Evolutionary conservation across 2,329 filamentous ascomycete species (phyloP), one percentile per base, ranked within the genome.

Genomic region (Apiospora saccharicola): DNA sequence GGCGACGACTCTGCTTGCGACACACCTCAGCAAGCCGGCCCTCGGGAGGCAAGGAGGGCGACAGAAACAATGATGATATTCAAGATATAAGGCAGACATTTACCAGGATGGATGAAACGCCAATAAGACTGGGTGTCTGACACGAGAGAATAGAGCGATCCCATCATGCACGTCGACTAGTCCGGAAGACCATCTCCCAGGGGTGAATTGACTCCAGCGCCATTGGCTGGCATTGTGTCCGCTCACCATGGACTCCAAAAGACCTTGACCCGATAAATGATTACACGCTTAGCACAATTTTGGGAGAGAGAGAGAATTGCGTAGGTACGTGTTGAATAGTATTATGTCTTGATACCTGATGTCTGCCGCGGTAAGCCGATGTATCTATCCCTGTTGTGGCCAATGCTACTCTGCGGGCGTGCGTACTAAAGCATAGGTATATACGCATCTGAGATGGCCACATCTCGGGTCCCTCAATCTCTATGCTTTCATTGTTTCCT

Each of bases 151-250:
- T 19, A 61, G 12, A 8, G 30, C 34, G 37, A 37, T 16, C n/a
- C 53, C 53, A 37, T 61, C 19, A 30, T 61, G 53, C 53, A 61
- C 30, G 30, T 61, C 30, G 53, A 61, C 53, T 37, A 61, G 26
- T n/a, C 16, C 53, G 53, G 53, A 37, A n/a, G 16, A 61, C 53
- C 14, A 37, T 16, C 53, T 61, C 30, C 30, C 22, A 30, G 53
- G 53, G 53, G 30, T 61, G 30, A 34, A 10, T 22, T 37, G 53
- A 8, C 53, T 37, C 53, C 16, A 6, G 19, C 16, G 30, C 53
- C 30, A 61, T 61, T 61, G 53, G 53, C 30, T 61, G 53, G 30
- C 4, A 10, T 7, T 34, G 30, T 16, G 53, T 61, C 53, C 53
- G 53, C 53, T 61, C 53, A 22, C 53, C 30, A 61, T 37, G 30